A percentile compares a stretch with the other conserved stretches of the same genome.
Conservation (phyloP, 2,329 filamentous ascomycete genomes). For the Colletotrichum sansevieriae region DNA sequence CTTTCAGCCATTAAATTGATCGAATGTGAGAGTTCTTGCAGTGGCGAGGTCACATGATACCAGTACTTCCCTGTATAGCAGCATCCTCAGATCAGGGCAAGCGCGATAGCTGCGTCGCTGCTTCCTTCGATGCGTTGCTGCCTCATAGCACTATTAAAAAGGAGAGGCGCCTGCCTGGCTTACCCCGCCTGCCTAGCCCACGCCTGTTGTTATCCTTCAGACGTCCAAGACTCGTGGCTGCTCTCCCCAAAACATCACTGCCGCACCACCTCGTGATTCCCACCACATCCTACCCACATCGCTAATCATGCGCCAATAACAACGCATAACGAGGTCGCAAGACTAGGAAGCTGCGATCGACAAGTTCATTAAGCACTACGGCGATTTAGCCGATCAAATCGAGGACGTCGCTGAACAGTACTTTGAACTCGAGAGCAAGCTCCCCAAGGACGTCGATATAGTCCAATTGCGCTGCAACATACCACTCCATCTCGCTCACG, state of each 20-base stretch:
- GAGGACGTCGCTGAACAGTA: not conserved
- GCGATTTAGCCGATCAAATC: not conserved
- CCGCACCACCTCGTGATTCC: not conserved
- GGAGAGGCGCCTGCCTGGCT: not conserved
- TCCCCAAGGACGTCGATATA: not conserved
- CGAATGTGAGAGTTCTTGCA: not conserved
- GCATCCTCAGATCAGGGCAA: not conserved
- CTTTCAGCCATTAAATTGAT: not conserved
- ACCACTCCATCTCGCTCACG: not conserved
- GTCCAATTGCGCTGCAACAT: not conserved
- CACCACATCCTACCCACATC: not conserved
- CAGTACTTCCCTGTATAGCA: not conserved
- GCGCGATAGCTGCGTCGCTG: not conserved
- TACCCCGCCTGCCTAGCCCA: not conserved
- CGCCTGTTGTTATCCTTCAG: not conserved
- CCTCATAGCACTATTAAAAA: not conserved
- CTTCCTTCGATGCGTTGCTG: not conserved
- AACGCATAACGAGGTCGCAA: not conserved
- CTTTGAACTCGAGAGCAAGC: not conserved
- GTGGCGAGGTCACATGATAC: not conserved
- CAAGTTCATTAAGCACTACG: not conserved
- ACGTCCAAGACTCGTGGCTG: not conserved
- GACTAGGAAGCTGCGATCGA: conserved; percentile 1
- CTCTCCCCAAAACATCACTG: not conserved
- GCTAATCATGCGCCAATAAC: not conserved